A percentile compares a stretch with the other conserved stretches of the same genome.
These are phyloP conservation scores for Cystoderma amianthinum DNA, from an alignment of 768 basidiomycete species.

Conservation along the genomic window DNA sequence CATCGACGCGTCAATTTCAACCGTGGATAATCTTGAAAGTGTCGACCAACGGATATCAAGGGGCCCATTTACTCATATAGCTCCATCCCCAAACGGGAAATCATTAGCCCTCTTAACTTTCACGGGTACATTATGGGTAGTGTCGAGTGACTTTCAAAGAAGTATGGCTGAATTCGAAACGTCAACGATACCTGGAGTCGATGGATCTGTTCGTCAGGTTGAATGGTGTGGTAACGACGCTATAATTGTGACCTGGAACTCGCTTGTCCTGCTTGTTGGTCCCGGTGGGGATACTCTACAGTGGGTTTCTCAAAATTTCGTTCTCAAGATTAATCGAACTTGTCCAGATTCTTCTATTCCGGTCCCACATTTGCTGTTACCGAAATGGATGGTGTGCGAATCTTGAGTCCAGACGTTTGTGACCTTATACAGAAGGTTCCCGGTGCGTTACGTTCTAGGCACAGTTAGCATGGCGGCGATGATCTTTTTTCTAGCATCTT, in stretches of 20 bases:
- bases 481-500: slow-evolving; percentile 46
- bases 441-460: slow-evolving; percentile 29
- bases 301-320: slow-evolving; percentile 36
- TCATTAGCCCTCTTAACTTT: slow-evolving; percentile 79
- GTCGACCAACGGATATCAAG: slow-evolving; percentile 84
- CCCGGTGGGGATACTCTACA: slow-evolving; percentile 83
- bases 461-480: neutral
- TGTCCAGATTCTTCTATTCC: slow-evolving; percentile 69
- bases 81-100: slow-evolving; percentile 92
- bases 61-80: slow-evolving; percentile 84
- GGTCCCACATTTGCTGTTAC: slow-evolving; percentile 74
- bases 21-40: slow-evolving; percentile 83
- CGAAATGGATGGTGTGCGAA: slow-evolving; percentile 86
- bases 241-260: slow-evolving; percentile 79
- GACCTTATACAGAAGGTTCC: slow-evolving; percentile 95
- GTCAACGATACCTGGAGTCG: slow-evolving; percentile 39
- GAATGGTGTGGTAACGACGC: slow-evolving; percentile 98
- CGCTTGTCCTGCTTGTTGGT: slow-evolving; percentile 77
- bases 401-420: slow-evolving; percentile 71
- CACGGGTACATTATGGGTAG: slow-evolving; percentile 77
- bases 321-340: slow-evolving; percentile 5
- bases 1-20: slow-evolving; percentile 71
- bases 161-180: slow-evolving; percentile 86
- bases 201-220: slow-evolving; percentile 60
- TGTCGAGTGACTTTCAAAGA: slow-evolving; percentile 90